Evolutionary conservation across 441 rosid species (phyloP).

Genomic region (Raphanus hybrid): DNA sequence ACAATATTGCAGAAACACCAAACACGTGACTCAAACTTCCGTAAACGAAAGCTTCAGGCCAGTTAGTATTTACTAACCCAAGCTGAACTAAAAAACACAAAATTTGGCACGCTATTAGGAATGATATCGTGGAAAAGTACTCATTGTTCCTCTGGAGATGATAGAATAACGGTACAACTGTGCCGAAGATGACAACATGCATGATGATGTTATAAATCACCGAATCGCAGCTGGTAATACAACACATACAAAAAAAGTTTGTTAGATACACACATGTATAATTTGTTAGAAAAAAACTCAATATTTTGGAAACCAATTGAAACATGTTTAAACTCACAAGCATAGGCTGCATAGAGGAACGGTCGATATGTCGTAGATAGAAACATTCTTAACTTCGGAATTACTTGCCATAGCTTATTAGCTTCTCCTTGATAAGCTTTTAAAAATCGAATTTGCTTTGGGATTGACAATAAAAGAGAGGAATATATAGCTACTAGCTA

Average conservation of each 20-base stretch:
- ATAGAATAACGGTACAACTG: background rate
- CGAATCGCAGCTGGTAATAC: background rate
- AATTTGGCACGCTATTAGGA: background rate
- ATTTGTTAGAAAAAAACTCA: background rate
- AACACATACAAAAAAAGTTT: background rate
- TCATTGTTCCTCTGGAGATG: background rate
- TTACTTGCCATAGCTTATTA: background rate
- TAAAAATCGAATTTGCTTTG: background rate
- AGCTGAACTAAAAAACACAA: background rate
- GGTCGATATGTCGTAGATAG: background rate
- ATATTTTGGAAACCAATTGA: background rate
- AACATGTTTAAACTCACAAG: background rate
- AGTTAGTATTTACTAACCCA: background rate
- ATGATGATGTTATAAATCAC: background rate
- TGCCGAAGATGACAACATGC: background rate
- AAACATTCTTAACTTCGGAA: background rate
- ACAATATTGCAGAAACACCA: background rate
- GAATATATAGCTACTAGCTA: background rate
- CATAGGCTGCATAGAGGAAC: background rate
- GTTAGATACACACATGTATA: background rate
- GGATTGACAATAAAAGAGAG: background rate
- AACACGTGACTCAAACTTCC: background rate
- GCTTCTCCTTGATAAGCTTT: background rate
- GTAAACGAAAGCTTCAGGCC: background rate
- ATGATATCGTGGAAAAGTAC: background rate